phyloP scores from a whole-genome alignment of 164 flowering plant species.

The Protea cynaroides region DNA sequence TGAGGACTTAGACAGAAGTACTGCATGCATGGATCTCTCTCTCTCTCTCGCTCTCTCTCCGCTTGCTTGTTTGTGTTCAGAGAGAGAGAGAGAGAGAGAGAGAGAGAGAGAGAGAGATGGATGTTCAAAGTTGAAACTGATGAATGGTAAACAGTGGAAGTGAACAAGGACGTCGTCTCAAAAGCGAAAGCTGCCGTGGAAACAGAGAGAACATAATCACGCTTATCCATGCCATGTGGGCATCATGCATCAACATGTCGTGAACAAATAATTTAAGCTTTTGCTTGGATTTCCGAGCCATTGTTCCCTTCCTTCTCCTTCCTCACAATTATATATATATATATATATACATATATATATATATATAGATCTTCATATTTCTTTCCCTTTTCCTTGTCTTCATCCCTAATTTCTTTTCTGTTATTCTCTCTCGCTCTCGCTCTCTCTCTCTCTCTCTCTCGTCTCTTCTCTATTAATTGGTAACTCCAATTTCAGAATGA shows the following conservation, averaged over 20 bases:
- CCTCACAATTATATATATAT: too few relatives aligned
- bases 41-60: too few relatives aligned
- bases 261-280: not conserved
- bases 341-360: too few relatives aligned
- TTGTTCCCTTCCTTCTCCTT: not conserved
- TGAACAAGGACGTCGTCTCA: conserved; percentile 17
- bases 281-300: conserved; percentile 39
- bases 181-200: conserved; percentile 38
- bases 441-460: not conserved
- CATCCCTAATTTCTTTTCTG: not conserved
- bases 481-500: not conserved
- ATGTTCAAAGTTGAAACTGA: not conserved
- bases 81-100: too few relatives aligned
- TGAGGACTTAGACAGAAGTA: too few relatives aligned
- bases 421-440: not conserved
- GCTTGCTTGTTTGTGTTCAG: too few relatives aligned
- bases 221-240: conserved; percentile 23
- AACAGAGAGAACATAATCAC: conserved; percentile 27
- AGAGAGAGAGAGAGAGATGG: too few relatives aligned
- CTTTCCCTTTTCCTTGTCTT: not conserved
- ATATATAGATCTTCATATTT: too few relatives aligned
- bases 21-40: too few relatives aligned
- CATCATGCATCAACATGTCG: conserved; percentile 1
- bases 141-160: conserved; percentile 7
- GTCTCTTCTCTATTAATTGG: not conserved